Conservation (phyloP, 208 protist genomes). For the Lotmaria passim region DNA sequence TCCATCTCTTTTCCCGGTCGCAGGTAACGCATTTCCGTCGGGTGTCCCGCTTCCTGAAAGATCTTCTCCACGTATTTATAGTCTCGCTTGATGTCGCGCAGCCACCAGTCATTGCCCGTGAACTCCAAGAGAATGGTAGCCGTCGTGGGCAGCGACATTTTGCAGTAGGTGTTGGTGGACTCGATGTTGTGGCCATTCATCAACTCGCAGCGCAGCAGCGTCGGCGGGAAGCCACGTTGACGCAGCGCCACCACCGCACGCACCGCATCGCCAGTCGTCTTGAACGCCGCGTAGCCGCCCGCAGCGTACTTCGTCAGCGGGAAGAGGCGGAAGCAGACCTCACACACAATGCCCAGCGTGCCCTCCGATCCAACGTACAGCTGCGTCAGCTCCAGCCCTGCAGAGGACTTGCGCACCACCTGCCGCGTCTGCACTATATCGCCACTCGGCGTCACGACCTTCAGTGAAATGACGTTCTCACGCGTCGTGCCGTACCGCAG, state of each 20-base stretch:
- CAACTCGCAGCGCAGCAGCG: conserved; percentile 77
- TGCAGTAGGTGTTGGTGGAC: conserved; percentile 56
- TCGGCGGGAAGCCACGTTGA: conserved; percentile 46
- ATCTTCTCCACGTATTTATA: conserved; percentile 43
- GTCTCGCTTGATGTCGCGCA: conserved; percentile 65
- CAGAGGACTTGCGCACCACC: conserved; percentile 84
- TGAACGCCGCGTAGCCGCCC: conserved; percentile 56
- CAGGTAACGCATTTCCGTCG: conserved; percentile 45
- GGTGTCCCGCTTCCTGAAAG: conserved; percentile 37
- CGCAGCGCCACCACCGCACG: conserved; percentile 55
- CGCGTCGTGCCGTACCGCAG: conserved; percentile 86
- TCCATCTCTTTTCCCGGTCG: conserved; percentile 44
- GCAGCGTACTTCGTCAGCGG: conserved; percentile 45
- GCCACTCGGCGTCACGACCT: conserved; percentile 63
- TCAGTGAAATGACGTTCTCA: conserved; percentile 75
- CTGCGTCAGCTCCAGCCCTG: conserved; percentile 90
- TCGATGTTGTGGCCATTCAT: conserved; percentile 54
- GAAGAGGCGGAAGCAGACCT: conserved; percentile 75
- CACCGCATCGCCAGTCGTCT: conserved; percentile 44
- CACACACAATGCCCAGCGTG: conserved; percentile 87
- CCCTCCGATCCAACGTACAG: conserved; percentile 91
- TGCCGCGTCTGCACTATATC: conserved; percentile 65
- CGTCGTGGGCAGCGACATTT: conserved; percentile 37
- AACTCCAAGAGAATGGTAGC: conserved; percentile 83
- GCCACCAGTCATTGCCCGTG: conserved; percentile 44